Conservation (phyloP, 345 rosid genomes). For the Atalantia buxifolia region DNA sequence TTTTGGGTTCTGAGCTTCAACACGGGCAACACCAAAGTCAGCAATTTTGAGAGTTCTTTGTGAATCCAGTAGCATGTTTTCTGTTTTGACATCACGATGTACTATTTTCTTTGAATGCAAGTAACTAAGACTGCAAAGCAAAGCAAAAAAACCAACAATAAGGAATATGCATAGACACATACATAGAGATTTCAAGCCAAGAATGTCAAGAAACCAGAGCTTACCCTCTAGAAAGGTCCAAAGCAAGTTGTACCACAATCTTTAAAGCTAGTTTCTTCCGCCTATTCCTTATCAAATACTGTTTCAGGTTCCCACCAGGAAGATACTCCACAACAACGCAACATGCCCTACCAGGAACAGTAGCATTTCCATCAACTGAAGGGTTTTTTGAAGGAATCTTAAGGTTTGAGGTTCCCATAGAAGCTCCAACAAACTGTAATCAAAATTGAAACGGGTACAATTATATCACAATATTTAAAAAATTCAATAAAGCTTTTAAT, state of each 20-base stretch:
- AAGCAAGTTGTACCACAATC: constrained; percentile 75
- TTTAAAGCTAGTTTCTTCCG: constrained; percentile 72
- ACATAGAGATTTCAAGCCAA: neutral
- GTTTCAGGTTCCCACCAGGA: constrained; percentile 81
- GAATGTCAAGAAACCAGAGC: neutral
- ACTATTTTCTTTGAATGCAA: constrained; percentile 86
- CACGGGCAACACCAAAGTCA: constrained; percentile 97
- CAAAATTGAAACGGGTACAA: neutral
- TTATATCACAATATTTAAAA: neutral
- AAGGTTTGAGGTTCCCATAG: constrained; percentile 87
- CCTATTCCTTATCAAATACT: constrained; percentile 66
- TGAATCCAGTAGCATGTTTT: constrained; percentile 78
- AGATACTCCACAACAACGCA: constrained; percentile 90
- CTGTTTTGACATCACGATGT: constrained; percentile 95
- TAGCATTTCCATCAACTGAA: constrained; percentile 28
- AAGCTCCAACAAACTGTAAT: constrained; percentile 85
- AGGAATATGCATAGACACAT: neutral
- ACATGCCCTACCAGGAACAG: constrained; percentile 69
- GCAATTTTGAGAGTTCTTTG: constrained; percentile 73
- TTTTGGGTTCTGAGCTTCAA: constrained; percentile 89
- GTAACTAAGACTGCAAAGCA: constrained; percentile 72
- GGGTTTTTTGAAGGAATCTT: constrained; percentile 53
- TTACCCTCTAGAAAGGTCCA: constrained; percentile 92
- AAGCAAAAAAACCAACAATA: neutral
- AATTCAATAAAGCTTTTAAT: neutral